Base-by-base conservation (phyloP, 225 moss, liverwort and hornwort species). In the Marchantia paleacea region DNA sequence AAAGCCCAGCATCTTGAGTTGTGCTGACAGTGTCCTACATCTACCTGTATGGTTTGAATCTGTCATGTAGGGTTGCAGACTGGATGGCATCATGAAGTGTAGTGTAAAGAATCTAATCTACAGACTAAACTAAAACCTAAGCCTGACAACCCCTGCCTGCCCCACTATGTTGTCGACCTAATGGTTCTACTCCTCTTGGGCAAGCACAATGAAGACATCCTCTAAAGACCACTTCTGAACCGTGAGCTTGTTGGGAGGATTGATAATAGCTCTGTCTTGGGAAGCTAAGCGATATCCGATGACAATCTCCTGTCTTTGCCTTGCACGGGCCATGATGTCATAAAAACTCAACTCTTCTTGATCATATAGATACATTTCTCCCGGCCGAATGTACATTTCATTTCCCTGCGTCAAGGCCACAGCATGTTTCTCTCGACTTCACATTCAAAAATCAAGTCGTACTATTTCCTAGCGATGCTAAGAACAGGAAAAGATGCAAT, bases 131-230 rank as follows among this genome's bases (percentile, higher is more conserved):
- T 55, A 55, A 55, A 55, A 18, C 60, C 24, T 9, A 62, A 5
- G 62, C 62, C 62, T 62, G 62, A 62, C 62, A 62, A 62, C 62
- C 24, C 58, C 62, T 24, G 55, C 24, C 62, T n/a, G 62, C 62
- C n/a, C 92, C 63, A 94, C 62, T 62, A 0, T 24, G 62, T 8
- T 62, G 24, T 22, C 1, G 20, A 11, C 63, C 91, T 91, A 39
- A 39, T 39, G 39, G 39, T 7, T 75, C 81, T 89, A 89, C 73
- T 89, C 87, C 12, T 87, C 87, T 73, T 85, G 79, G 69, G 84
- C 89, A 26, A 95, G 88, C 8, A 92, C 95, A 55, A 95, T 88
- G 86, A 95, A 95, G 73, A 91, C 91, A 79, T 92, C 92, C 52
- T 90, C 89, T 30, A 92, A 75, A 10, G 90, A 92, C 95, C 93